Evolutionary conservation across 331 rosid genomes (phyloP).

Genomic region (Quercus phellos): DNA sequence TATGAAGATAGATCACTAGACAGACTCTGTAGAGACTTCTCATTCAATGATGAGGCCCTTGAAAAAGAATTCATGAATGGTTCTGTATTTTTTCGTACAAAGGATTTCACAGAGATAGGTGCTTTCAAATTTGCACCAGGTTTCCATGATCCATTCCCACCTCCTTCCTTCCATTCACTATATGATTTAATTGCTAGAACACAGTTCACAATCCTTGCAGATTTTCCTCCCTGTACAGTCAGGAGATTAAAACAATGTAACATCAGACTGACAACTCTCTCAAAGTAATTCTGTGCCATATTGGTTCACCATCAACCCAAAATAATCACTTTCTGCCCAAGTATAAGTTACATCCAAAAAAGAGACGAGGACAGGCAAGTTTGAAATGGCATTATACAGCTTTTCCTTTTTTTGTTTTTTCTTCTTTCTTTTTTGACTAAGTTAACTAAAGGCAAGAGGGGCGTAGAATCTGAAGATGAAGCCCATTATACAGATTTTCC

Average conservation of each 20-base stretch:
- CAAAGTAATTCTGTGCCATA: constrained; percentile 1
- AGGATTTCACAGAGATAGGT: constrained; percentile 34
- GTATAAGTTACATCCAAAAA: not conserved
- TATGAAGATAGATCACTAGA: constrained; percentile 35
- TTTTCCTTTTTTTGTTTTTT: not conserved
- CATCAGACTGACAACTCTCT: not conserved
- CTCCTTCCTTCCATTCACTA: constrained; percentile 62
- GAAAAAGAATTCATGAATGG: constrained; percentile 45
- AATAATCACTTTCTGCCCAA: not conserved
- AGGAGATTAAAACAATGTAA: constrained; percentile 1
- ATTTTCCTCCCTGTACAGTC: constrained; percentile 72
- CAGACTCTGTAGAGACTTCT: constrained; percentile 40
- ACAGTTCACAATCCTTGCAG: constrained; percentile 71
- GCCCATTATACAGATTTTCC: not conserved
- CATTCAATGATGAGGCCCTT: constrained; percentile 39
- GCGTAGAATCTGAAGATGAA: not conserved
- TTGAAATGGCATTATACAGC: not conserved
- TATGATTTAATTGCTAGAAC: constrained; percentile 75
- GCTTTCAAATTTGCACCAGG: constrained; percentile 45
- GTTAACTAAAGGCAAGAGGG: not conserved
- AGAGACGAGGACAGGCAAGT: no score
- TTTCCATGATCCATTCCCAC: constrained; percentile 69
- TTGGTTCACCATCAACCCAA: not conserved
- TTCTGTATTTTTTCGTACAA: constrained; percentile 59
- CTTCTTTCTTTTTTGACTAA: no score